These are phyloP conservation scores for Lablab purpureus DNA, from an alignment of 306 rosid genomes.

Conservation along the genomic window DNA sequence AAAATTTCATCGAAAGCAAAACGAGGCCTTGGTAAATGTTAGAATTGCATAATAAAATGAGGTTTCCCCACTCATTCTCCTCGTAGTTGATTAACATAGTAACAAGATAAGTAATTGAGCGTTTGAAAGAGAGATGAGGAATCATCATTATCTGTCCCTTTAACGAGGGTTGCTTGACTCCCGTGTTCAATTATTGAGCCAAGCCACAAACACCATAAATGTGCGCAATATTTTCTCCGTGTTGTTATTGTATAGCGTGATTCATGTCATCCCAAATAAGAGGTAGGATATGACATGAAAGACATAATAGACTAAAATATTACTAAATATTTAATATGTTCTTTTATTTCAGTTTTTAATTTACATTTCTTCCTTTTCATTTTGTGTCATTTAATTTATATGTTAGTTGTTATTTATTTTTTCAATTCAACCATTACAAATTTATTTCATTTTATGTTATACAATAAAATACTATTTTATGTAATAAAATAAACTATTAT, in stretches of 20 bases:
- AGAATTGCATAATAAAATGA: conserved; percentile 8
- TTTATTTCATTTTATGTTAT: too few relatives aligned
- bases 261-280: neutral
- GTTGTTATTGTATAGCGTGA: neutral
- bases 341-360: too few relatives aligned
- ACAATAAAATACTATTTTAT: too few relatives aligned
- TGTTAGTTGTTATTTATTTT: too few relatives aligned
- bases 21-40: too few relatives aligned
- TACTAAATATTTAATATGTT: too few relatives aligned
- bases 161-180: neutral
- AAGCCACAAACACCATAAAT: neutral
- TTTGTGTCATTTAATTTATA: too few relatives aligned
- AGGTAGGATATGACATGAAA: neutral
- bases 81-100: neutral
- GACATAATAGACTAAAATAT: too few relatives aligned
- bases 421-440: too few relatives aligned
- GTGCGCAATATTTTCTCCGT: neutral
- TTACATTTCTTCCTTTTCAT: too few relatives aligned
- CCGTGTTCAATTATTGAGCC: conserved; percentile 15
- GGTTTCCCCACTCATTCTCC: neutral
- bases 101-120: neutral
- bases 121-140: neutral
- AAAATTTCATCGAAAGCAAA: too few relatives aligned
- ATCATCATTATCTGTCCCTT: neutral
- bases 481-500: too few relatives aligned